Evolutionary conservation across 192 early-diverging fungal species (phyloP).

Genomic region (Umbelopsis isabellina): DNA sequence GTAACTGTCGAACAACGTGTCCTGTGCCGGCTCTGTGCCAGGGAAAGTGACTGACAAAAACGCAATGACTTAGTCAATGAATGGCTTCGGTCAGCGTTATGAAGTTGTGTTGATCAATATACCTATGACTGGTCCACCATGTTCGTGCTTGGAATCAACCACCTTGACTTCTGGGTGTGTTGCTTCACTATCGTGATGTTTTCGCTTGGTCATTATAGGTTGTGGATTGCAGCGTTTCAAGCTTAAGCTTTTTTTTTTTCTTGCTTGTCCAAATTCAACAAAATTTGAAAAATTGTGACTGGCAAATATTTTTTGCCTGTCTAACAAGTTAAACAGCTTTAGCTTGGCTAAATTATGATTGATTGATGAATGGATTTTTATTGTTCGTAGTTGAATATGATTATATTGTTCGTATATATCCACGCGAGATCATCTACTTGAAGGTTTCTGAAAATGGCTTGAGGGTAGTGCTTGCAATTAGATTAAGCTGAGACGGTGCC

Average conservation of each 20-base stretch:
- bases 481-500: slow-evolving; percentile 10
- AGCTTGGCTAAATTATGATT: too few relatives aligned
- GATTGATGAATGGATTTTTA: too few relatives aligned
- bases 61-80: not conserved
- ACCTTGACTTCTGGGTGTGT: not conserved
- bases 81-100: too few relatives aligned
- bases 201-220: slow-evolving; percentile 18
- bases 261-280: not conserved
- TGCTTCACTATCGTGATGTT: not conserved
- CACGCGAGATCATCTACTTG: not conserved
- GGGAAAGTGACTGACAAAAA: slow-evolving; percentile 51
- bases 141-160: not conserved
- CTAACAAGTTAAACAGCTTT: not conserved
- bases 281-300: slow-evolving; percentile 22
- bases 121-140: not conserved
- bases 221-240: not conserved
- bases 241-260: not conserved
- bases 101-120: not conserved
- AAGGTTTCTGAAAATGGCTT: slow-evolving; percentile 17
- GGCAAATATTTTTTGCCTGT: not conserved
- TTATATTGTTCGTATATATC: too few relatives aligned
- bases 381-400: too few relatives aligned
- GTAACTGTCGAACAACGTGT: slow-evolving; percentile 47
- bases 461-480: slow-evolving; percentile 1
- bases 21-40: slow-evolving; percentile 45